Evolutionary conservation across 2,329 filamentous ascomycete species (phyloP), one percentile per base, ranked within the genome.

Genomic region (Aureobasidium mangrovei): DNA sequence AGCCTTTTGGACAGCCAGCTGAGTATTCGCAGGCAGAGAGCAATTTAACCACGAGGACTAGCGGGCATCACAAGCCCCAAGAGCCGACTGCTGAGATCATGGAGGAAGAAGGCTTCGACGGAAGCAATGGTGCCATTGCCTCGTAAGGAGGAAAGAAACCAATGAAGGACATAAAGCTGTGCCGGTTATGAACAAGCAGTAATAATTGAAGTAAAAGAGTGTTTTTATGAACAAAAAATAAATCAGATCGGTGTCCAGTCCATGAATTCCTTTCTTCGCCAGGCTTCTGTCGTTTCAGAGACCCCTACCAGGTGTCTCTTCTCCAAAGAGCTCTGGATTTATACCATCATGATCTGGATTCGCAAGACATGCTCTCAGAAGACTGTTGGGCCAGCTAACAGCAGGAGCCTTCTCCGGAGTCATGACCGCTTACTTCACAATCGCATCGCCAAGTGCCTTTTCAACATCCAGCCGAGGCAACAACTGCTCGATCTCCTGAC

Each of bases 381-480:
- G 42, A 39, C 53, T 57, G 29, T 61, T 60, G 3, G 63, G 60
- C 63, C 62, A 64, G 38, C 56, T 60, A 18, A 59, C 58, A 8
- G 49, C 38, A 18, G 72, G 72, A 39, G 71, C 72, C 59, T 74
- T 75, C n/a, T 60, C 61, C 7, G 66, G 66, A 40, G 59, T 60
- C 27, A 38, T 32, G 32, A 68, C 56, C 12, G 68, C 70, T 60
- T 75, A 72, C 41, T 65, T 63, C 2, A 72, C 69, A 2, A 75
- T 70, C 36, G 65, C 65, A 63, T 74, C 70, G 2, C 69, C 70
- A 27, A 74, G 61, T 3, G 71, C 64, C 56, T 74, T 74, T 60
- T 76, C 73, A 40, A 74, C 68, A 1, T 65, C 64, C 7, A 64
- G 62, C 24, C 73, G 64, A 3, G 67, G 64, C 38, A 68, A 67